Percentiles rank a stretch among this genome's conserved stretches.
phyloP scores from a whole-genome alignment of 306 rosid species.

The Vachellia collinsii region DNA sequence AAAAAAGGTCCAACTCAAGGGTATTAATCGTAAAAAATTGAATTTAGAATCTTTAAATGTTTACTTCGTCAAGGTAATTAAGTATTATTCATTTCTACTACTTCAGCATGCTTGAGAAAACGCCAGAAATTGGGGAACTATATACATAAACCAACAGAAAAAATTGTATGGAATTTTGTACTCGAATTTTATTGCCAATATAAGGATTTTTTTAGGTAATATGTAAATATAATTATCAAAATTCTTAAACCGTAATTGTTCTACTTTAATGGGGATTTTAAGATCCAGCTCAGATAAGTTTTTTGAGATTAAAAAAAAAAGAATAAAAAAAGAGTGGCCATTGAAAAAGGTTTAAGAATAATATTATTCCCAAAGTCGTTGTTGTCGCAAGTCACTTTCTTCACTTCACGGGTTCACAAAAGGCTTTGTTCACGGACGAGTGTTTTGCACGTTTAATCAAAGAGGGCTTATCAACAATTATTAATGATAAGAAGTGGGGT shows the following conservation, averaged over 20 bases:
- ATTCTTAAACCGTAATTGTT: not conserved
- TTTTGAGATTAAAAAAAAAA: too few relatives aligned
- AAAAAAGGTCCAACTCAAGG: not conserved
- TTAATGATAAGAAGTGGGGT: not conserved
- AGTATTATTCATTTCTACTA: too few relatives aligned
- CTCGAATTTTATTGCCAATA: not conserved
- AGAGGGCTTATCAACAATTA: not conserved
- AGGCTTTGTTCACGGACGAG: conserved; percentile 7
- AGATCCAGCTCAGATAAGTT: too few relatives aligned
- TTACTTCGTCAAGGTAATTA: not conserved
- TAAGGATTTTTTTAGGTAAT: too few relatives aligned
- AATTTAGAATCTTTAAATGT: not conserved
- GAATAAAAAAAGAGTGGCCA: too few relatives aligned
- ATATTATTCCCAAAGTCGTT: not conserved
- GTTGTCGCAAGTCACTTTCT: not conserved
- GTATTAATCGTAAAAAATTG: not conserved
- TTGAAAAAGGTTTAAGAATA: not conserved
- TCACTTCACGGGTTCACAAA: conserved; percentile 11
- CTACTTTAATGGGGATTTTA: not conserved
- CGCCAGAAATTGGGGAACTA: not conserved
- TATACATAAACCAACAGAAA: not conserved
- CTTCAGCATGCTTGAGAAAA: not conserved
- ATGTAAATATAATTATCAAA: too few relatives aligned
- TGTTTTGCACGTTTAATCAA: not conserved
- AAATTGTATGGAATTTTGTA: not conserved